Evolutionary conservation across 495 filamentous ascomycete species (phyloP).

Genomic region (Niebla homalea): DNA sequence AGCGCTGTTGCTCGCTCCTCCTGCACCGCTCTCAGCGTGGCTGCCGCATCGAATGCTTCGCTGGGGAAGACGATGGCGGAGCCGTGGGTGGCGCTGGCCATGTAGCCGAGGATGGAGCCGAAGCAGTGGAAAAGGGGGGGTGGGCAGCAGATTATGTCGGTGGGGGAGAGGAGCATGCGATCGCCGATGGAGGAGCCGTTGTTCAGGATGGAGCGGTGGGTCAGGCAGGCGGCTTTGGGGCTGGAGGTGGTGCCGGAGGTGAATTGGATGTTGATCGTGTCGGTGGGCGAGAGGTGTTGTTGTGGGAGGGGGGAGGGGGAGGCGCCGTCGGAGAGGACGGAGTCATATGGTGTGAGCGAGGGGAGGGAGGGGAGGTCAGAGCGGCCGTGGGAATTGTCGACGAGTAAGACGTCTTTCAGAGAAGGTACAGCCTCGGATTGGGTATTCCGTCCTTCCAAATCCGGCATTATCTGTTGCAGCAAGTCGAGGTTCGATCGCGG

Average conservation of each 20-base stretch:
- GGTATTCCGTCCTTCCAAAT: constrained; percentile 38
- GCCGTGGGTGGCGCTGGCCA: constrained; percentile 85
- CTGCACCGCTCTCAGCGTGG: constrained; percentile 55
- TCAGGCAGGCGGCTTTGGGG: constrained; percentile 87
- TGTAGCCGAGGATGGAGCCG: constrained; percentile 79
- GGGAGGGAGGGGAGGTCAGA: constrained; percentile 34
- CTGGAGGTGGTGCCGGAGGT: constrained; percentile 82
- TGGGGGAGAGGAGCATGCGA: constrained; percentile 61
- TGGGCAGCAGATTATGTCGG: constrained; percentile 70
- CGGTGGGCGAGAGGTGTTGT: constrained; percentile 44
- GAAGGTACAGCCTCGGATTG: constrained; percentile 55
- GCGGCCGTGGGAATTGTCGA: constrained; percentile 66
- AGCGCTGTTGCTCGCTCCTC: constrained; percentile 71
- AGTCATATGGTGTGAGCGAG: constrained; percentile 41
- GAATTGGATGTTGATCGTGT: constrained; percentile 92
- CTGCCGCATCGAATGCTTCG: constrained; percentile 73
- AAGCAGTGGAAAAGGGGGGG: constrained; percentile 92
- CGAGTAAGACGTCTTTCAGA: constrained; percentile 54
- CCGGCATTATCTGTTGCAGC: constrained; percentile 48
- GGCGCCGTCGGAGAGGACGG: constrained; percentile 36
- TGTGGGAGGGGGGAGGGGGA: constrained; percentile 20
- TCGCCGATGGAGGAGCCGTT: constrained; percentile 73
- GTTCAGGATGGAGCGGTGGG: constrained; percentile 75
- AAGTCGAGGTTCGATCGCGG: constrained; percentile 66
- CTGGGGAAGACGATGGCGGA: constrained; percentile 73